Evolutionary conservation across 2,329 filamentous ascomycete species (phyloP).

Genomic region (Diaporthe amygdali): DNA sequence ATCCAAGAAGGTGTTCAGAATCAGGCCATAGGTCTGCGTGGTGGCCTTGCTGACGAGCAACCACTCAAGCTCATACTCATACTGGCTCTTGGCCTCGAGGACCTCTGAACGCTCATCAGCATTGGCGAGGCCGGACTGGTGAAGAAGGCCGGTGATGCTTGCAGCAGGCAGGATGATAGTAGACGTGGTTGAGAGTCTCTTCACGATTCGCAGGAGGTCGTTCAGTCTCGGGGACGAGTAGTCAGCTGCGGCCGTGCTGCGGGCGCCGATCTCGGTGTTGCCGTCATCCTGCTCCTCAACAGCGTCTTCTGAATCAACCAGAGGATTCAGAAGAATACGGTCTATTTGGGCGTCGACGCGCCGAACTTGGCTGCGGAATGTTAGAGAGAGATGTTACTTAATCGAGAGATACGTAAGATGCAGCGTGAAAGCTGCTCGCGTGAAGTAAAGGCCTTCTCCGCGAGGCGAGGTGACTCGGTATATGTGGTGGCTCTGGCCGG

Average conservation of each 20-base stretch:
- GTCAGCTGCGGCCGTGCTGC: constrained; percentile 38
- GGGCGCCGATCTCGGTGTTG: constrained; percentile 33
- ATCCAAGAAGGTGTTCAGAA: constrained; percentile 78
- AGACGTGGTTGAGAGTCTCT: constrained; percentile 72
- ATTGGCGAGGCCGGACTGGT: constrained; percentile 63
- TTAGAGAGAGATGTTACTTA: constrained; percentile 7
- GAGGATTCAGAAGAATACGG: constrained; percentile 58
- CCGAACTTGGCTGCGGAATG: constrained; percentile 58
- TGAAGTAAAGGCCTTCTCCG: background rate
- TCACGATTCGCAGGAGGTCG: constrained; percentile 71
- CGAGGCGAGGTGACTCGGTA: background rate
- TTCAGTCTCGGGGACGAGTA: constrained; percentile 60
- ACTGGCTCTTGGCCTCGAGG: constrained; percentile 48
- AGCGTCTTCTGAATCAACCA: constrained; percentile 46
- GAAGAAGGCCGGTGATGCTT: constrained; percentile 66
- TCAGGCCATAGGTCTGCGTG: constrained; percentile 84
- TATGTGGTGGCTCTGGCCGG: background rate
- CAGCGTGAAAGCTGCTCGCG: background rate
- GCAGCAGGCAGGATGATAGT: constrained; percentile 65
- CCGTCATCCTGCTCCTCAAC: constrained; percentile 29
- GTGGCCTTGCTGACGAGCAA: constrained; percentile 88
- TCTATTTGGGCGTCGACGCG: constrained; percentile 70
- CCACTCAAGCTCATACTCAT: constrained; percentile 87
- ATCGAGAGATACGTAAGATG: background rate
- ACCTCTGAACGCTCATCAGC: constrained; percentile 39